These are phyloP conservation scores for Smittium culicis DNA, from an alignment of 371 early-diverging fungal genomes.

Conservation along the genomic window DNA sequence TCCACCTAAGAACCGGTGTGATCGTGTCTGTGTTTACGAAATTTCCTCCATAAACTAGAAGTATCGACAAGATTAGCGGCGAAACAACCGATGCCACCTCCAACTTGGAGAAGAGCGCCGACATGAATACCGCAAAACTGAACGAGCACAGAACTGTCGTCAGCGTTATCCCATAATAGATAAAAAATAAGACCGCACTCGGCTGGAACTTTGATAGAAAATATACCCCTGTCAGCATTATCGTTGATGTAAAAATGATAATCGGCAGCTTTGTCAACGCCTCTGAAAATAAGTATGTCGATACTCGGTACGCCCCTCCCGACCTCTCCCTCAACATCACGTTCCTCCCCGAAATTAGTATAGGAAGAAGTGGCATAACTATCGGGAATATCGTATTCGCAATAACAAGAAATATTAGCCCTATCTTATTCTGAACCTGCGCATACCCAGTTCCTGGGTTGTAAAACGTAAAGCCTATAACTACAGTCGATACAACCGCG, in stretches of 20 bases:
- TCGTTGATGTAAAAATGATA: constrained; percentile 11
- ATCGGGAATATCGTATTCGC: constrained; percentile 20
- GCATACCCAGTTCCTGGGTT: constrained; percentile 20
- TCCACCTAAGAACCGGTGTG: constrained; percentile 28
- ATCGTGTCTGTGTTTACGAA: constrained; percentile 24
- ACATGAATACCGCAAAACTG: constrained; percentile 22
- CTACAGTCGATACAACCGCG: constrained; percentile 15
- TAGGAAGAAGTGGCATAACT: constrained; percentile 21
- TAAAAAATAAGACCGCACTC: constrained; percentile 24
- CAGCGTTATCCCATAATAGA: constrained; percentile 15
- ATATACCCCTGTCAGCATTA: constrained; percentile 22
- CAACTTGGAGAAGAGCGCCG: constrained; percentile 19
- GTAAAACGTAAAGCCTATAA: constrained; percentile 28
- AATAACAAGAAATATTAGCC: constrained; percentile 21
- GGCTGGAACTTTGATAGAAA: constrained; percentile 29
- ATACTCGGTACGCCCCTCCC: constrained; percentile 26
- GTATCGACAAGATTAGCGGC: constrained; percentile 24
- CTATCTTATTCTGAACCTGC: constrained; percentile 27
- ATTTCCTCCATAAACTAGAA: constrained; percentile 35
- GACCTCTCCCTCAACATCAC: constrained; percentile 28
- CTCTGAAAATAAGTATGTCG: constrained; percentile 20
- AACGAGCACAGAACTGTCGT: constrained; percentile 21
- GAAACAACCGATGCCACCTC: constrained; percentile 32
- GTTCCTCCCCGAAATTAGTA: constrained; percentile 20
- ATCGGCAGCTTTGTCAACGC: constrained; percentile 17